These are phyloP conservation scores for Atkinsonella hypoxylon DNA, from an alignment of 2,329 filamentous ascomycete genomes.

Conservation along the genomic window DNA sequence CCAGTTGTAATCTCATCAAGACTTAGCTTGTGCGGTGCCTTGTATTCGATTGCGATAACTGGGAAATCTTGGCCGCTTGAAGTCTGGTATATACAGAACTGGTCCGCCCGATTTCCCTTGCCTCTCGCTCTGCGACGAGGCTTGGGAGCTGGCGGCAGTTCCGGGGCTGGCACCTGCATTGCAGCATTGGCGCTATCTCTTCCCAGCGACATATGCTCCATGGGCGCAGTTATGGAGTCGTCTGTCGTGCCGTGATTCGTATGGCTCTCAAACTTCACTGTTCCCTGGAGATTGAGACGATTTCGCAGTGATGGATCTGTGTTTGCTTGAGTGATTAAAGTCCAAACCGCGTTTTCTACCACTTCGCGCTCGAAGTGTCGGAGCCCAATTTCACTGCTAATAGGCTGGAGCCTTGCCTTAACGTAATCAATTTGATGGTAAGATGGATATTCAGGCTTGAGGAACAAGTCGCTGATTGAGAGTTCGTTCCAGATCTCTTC, in stretches of 20 bases:
- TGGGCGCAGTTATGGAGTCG: conserved; percentile 12
- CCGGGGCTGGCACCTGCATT: no score
- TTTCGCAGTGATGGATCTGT: conserved; percentile 16
- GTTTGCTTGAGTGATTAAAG: conserved; percentile 17
- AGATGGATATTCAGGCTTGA: conserved; percentile 18
- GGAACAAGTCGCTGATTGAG: conserved; percentile 14
- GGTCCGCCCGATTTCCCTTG: conserved; percentile 20
- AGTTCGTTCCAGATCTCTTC: conserved; percentile 20
- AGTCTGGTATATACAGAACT: conserved; percentile 16
- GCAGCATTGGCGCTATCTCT: no score
- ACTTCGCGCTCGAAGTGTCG: conserved; percentile 21
- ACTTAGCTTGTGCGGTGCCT: conserved; percentile 25
- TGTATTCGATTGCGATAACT: conserved; percentile 24
- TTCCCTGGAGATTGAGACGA: conserved; percentile 19
- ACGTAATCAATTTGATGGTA: conserved; percentile 22
- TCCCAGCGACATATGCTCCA: conserved; percentile 13
- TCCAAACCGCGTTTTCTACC: conserved; percentile 24
- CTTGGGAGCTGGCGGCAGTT: background rate
- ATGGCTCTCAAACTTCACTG: conserved; percentile 25
- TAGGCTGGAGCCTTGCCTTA: conserved; percentile 15
- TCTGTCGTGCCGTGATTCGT: conserved; percentile 19
- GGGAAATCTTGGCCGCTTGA: background rate
- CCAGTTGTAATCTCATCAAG: conserved; percentile 20
- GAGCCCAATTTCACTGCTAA: conserved; percentile 24
- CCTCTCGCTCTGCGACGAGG: conserved; percentile 11